Evolutionary conservation across 768 basidiomycete species (phyloP), one percentile per base, ranked within the genome.

Genomic region (Amanita rubescens): DNA sequence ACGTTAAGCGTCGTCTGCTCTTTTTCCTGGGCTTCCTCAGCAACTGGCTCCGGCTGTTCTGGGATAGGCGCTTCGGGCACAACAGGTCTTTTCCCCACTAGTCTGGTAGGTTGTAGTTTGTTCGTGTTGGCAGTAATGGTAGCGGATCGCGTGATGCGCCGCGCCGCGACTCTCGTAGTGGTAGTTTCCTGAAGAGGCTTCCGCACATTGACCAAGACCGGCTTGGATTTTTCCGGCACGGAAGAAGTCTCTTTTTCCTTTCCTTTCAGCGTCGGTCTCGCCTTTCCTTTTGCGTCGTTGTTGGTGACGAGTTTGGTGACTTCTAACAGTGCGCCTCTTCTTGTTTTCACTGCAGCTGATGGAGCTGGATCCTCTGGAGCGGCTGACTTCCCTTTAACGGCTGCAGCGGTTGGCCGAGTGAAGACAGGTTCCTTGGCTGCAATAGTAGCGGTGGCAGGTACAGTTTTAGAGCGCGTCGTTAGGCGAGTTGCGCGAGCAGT

Each of bases 401-500:
- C 34, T 15, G 22, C 25, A 33, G 43, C 7, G 7, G 52, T 41
- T 22, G 39, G 51, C 22, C 51, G 51, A 52, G 51, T 43, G 30
- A 44, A 43, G 10, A 44, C 33, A 7, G 52, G 52, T n/a, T 53
- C 34, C 14, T 20, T 11, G 22, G 9, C 25, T 3, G 59, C 60
- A 20, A 60, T 61, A 51, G 72, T 68, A 58, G 70, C 68, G 47
- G 75, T 71, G 54, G 65, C 61, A 34, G 77, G 71, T 12, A 77
- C 72, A 55, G 75, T 71, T 65, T 84, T 85, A 64, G 79, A 72
- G 67, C 82, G 84, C 56, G 80, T 73, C 33, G 68, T 68, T 50
- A 75, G 64, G 65, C 78, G 75, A 51, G 74, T 69, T 27, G 77
- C 77, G 54, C 81, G 80, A 49, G 84, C 80, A 62, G 79, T 81